Evolutionary conservation across 805 yeast species (phyloP).

Genomic region (Suhomyces pyralidae): DNA sequence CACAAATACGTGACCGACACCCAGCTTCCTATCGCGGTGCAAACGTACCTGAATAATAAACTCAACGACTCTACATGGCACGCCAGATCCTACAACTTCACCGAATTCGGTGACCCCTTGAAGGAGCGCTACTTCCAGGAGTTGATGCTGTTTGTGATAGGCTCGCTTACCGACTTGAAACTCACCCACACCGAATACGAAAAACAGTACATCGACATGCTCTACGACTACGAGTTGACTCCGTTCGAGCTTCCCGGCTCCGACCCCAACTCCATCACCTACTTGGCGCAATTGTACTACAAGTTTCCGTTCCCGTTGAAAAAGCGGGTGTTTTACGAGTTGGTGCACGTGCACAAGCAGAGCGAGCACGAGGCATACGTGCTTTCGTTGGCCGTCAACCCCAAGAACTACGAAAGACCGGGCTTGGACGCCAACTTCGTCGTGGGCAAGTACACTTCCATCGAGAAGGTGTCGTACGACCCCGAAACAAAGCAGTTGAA

Average conservation of each 20-base stretch:
- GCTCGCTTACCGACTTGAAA: conserved; percentile 11
- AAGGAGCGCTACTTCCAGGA: conserved; percentile 10
- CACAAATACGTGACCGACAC: conserved; percentile 8
- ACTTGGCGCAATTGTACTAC: conserved; percentile 32
- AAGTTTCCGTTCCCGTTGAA: conserved; percentile 36
- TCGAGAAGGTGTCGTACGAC: conserved; percentile 28
- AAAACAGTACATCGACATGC: conserved; percentile 32
- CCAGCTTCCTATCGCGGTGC: conserved; percentile 10
- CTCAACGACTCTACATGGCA: conserved; percentile 12
- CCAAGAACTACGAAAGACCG: conserved; percentile 17
- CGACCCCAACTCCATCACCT: conserved; percentile 18
- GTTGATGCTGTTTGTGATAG: conserved; percentile 9
- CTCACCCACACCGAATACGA: conserved; percentile 37
- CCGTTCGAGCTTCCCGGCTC: conserved; percentile 14
- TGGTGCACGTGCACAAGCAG: conserved; percentile 25
- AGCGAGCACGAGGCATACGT: conserved; percentile 23
- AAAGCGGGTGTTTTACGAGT: conserved; percentile 34
- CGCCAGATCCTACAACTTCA: conserved; percentile 13
- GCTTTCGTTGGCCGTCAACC: conserved; percentile 32
- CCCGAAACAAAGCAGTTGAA: conserved; percentile 16
- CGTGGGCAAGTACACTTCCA: conserved; percentile 33
- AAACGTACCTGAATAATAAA: conserved; percentile 8
- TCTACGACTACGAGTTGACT: conserved; percentile 22
- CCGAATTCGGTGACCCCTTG: conserved; percentile 10
- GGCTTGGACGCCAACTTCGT: conserved; percentile 18